Base-by-base conservation (phyloP, 768 basidiomycete species). In the Lactarius evosmus region DNA sequence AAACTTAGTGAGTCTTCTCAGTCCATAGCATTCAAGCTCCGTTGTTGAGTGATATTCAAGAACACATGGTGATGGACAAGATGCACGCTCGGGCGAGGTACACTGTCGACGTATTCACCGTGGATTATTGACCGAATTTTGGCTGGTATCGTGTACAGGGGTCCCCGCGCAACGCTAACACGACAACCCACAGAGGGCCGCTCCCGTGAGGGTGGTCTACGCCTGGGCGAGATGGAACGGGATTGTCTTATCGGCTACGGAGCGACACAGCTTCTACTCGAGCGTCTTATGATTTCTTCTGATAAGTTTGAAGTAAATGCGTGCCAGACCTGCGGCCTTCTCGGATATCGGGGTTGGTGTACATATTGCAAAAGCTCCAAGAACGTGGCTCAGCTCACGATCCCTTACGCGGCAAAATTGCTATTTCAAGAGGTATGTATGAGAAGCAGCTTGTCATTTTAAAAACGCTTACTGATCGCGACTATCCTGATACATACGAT, bases 21-120 rank as follows among this genome's bases (percentile, higher is more conserved):
- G 44, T 56, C 32, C 62, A 55, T 22, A 33, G 34, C 27, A 8
- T 40, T 53, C 38, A 41, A 19, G 32, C 32, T 52, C 19, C 49
- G 51, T 56, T 33, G 41, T 62, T 70, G 50, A 70, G 14, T 40
- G 40, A 41, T 6, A 56, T 19, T 57, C 44, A 69, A 91, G 87
- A 95, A 79, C 95, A 96, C 78, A 98, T 98, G 96, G 96, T 98
- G 56, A 91, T 98, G 88, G 97, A 99, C 82, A 99, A 99, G 81
- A 99, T 99, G 97, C 97, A 99, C 70, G 97, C 97, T 68, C 88
- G 97, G 62, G 95, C 97, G 56, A 89, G 93, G 93, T 88, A 74
- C 70, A 81, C 9, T 22, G 55, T 34, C 25, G 44, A 17, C 29
- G 22, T 29, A 30, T 32, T 32, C 29, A 41, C 17, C 40, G 34